Evolutionary conservation across 495 filamentous ascomycete genomes (phyloP), one percentile per base, ranked within the genome.

Genomic region (Aspergillus taichungensis): DNA sequence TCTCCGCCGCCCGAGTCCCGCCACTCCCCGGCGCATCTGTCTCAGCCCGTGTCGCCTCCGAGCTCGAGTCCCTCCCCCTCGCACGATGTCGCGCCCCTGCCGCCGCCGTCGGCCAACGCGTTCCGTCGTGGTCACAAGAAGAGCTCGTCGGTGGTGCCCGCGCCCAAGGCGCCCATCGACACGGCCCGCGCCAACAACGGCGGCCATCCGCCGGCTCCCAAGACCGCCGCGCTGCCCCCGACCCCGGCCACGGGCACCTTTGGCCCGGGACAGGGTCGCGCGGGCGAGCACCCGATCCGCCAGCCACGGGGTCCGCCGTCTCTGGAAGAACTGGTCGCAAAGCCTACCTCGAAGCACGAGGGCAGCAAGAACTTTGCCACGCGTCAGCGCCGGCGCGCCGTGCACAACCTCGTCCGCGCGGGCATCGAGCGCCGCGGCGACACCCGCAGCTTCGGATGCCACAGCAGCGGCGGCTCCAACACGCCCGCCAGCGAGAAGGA

Each of bases 311-410:
- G 89, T 29, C 92, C 92, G 12, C 94, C 94, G 5, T 79, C 86
- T 2, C 73, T 97, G 36, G 94, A 99, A 52, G 91, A 99, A 63
- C 80, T 99, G 45, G 76, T 83, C 48, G 79, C 83, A 24, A 90
- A 88, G 65, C 92, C 92, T 6, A 99, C 92, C 5, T 82, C 87
- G 37, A 95, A 89, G 67, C 82, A 92, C 51, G 91, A 95, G 56
- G 92, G 94, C 31, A 95, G 91, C 79, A 94, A 95, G 76, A 99
- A 99, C 68, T 99, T 99, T 65, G 83, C 87, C 13, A 83, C 88
- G 30, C 91, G 91, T 50, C 89, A 92, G 56, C 89, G 92, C 39
- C 89, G 91, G 49, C 85, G 84, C 54, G 94, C 94, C 11, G 80
- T 98, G 36, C 83, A 85, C 69, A 95, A 87, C 55, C 75, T 98